A percentile compares a stretch with the other conserved stretches of the same genome.
These are phyloP conservation scores for Actinomucor elegans DNA, from an alignment of 371 early-diverging fungal genomes.

Conservation along the genomic window DNA sequence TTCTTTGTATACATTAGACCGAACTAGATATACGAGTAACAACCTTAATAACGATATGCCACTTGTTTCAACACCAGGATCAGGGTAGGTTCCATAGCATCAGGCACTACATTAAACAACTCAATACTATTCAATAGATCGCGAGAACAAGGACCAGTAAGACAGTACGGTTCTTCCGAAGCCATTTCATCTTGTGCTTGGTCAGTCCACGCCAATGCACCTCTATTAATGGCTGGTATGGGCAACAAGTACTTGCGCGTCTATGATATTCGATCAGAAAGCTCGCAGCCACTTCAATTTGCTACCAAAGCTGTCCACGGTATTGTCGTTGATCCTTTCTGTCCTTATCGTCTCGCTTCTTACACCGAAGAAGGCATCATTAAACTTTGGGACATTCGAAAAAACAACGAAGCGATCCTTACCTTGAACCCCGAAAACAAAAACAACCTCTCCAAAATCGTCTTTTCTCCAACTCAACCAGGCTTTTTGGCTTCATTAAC, in stretches of 20 bases:
- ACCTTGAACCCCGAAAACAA: conserved; percentile 39
- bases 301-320: conserved; percentile 77
- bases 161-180: conserved; percentile 74
- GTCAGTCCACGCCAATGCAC: conserved; percentile 55
- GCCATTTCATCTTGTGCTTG: conserved; percentile 74
- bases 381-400: conserved; percentile 80
- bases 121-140: conserved; percentile 5
- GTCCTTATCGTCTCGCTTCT: conserved; percentile 69
- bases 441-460: conserved; percentile 51
- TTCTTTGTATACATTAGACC: background rate
- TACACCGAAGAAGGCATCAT: conserved; percentile 72
- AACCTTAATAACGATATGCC: conserved; percentile 9
- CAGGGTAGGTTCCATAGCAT: background rate
- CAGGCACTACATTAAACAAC: background rate
- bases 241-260: conserved; percentile 70
- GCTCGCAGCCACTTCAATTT: conserved; percentile 48
- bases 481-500: conserved; percentile 69
- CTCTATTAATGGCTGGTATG: conserved; percentile 74
- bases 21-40: background rate
- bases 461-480: conserved; percentile 62
- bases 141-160: conserved; percentile 50
- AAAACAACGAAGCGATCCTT: conserved; percentile 57
- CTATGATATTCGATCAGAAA: conserved; percentile 67
- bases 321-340: conserved; percentile 71
- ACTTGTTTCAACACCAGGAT: conserved; percentile 10